A percentile compares a stretch with the other conserved stretches of the same genome.
phyloP scores from a whole-genome alignment of 345 rosid species.

The Salix udensis region DNA sequence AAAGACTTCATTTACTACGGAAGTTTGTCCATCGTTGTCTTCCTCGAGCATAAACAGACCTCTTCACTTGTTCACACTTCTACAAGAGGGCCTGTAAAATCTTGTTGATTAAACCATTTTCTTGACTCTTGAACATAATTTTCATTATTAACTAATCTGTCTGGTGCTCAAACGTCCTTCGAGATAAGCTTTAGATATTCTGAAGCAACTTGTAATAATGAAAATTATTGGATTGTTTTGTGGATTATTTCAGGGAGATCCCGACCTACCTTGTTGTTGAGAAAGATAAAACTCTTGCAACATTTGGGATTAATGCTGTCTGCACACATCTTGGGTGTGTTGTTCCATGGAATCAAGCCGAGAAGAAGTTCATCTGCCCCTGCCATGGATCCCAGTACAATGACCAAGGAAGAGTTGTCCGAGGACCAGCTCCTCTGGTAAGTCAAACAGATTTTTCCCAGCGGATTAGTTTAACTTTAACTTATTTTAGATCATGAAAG shows the following conservation, averaged over 20 bases:
- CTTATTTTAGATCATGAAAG: background rate
- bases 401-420: constrained; percentile 86
- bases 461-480: background rate
- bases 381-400: constrained; percentile 99
- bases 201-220: background rate
- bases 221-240: background rate
- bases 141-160: background rate
- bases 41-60: background rate
- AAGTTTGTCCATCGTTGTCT: too few relatives aligned
- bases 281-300: constrained; percentile 75
- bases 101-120: background rate
- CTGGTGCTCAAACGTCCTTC: background rate
- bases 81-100: background rate
- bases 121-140: background rate
- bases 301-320: constrained; percentile 76
- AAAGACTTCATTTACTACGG: background rate
- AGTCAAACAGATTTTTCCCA: constrained; percentile 19
- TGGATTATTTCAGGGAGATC: constrained; percentile 66
- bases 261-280: constrained; percentile 96
- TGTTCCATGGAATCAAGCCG: constrained; percentile 83
- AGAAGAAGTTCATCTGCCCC: constrained; percentile 91
- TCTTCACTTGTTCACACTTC: background rate
- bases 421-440: constrained; percentile 98
- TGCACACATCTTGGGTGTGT: constrained; percentile 98
- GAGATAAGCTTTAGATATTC: background rate